Base-by-base conservation (phyloP, 371 early-diverging fungal species). In the Mucor mucedo region DNA sequence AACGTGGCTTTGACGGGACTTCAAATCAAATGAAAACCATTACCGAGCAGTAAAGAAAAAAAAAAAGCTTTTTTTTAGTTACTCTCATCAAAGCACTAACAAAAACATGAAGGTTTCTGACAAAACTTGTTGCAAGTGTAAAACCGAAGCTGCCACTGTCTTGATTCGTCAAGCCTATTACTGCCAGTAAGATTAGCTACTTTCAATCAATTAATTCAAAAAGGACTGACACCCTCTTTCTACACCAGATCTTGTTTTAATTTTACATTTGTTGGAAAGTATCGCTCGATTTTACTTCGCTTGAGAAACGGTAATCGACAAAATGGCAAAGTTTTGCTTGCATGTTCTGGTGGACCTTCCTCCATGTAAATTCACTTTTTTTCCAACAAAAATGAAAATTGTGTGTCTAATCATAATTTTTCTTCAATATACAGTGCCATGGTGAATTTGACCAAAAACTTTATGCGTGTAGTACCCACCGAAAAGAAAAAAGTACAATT, bases 281-380 rank as follows among this genome's bases (percentile, higher is more conserved):
- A 90, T 66, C 77, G 90, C 67, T 80, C 87, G 7, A 85, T 85
- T 30, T 58, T 89, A 7, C 55, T 59, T 44, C 70, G 70, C 13
- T 50, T 66, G 32, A 62, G 55, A 52, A 47, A 60, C 47, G 56
- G 52, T 40, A 60, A 60, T 35, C 47, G 84, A 60, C 76, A 78
- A 39, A 71, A 59, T 8, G 78, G 78, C 16, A 84, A 80, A 33
- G 85, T 87, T 5, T 63, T 94, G 76, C 73, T 94, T 27, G 96
- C 94, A n/a, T 84, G 91, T 32, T 95, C 96, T 1, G 96, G 95
- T 50, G 96, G 96, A 0, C 78, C 88, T 2, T 84, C 91, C 3
- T 95, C 95, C 13, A 85, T 89, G 91, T 90, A 80, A 65, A 69
- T 29, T 11, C 4, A 2, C 1, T 13, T n/a, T 13, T 13, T 5